Evolutionary conservation across 371 early-diverging fungal species (phyloP).

Genomic region (Zychaea mexicana): DNA sequence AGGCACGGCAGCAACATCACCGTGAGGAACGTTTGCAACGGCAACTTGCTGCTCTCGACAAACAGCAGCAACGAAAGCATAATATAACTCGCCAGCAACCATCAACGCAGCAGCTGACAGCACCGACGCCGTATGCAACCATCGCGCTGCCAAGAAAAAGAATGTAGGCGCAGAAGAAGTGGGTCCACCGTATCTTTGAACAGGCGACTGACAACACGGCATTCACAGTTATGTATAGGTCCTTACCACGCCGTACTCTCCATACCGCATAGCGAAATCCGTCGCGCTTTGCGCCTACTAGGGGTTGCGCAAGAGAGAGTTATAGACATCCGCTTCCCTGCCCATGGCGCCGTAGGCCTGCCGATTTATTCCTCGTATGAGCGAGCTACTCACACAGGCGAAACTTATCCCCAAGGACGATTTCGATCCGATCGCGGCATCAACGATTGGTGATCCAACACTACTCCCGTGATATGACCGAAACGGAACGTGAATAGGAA

Average conservation of each 20-base stretch:
- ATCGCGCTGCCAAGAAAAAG: background rate
- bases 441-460: background rate
- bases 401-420: background rate
- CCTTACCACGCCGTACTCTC: background rate
- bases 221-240: constrained; percentile 5
- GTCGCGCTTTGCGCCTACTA: background rate
- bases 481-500: background rate
- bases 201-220: background rate
- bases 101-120: background rate
- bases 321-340: constrained; percentile 15
- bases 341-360: background rate
- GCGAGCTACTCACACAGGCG: background rate
- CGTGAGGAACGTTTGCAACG: background rate
- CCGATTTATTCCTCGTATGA: constrained; percentile 1
- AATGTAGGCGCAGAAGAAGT: background rate
- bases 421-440: background rate
- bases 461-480: background rate
- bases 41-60: background rate
- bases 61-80: background rate
- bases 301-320: background rate
- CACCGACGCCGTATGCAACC: background rate
- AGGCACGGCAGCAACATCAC: background rate
- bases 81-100: too few species aligned
- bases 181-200: background rate
- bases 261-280: constrained; percentile 10